Evolutionary conservation across 306 rosid genomes (phyloP).

Genomic region (Glycine latifolia): DNA sequence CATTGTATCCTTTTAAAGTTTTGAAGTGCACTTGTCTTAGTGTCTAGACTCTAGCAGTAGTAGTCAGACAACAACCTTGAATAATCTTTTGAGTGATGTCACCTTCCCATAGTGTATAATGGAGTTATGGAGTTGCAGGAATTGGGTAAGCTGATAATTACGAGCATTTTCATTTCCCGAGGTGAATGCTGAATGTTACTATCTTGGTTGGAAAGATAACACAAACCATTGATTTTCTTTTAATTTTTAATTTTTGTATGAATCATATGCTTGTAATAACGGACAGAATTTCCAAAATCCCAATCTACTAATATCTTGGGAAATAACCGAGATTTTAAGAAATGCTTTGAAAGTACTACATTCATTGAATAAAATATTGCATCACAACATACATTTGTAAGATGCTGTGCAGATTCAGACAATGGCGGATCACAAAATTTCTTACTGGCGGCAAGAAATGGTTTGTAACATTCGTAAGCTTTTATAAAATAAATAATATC

Average conservation of each 20-base stretch:
- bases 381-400: too few relatives aligned
- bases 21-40: neutral
- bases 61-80: neutral
- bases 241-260: neutral
- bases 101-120: neutral
- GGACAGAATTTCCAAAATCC: neutral
- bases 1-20: conserved; percentile 21
- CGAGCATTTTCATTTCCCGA: neutral
- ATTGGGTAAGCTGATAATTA: neutral
- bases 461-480: too few relatives aligned
- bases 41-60: too few relatives aligned
- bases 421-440: too few relatives aligned
- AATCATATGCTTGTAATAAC: neutral
- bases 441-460: too few relatives aligned
- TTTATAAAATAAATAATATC: too few relatives aligned
- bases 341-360: too few relatives aligned
- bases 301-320: neutral
- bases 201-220: neutral
- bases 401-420: too few relatives aligned
- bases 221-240: neutral
- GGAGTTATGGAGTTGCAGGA: conserved; percentile 10
- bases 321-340: too few relatives aligned
- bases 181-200: neutral
- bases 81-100: neutral
- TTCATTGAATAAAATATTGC: too few relatives aligned